Base-by-base conservation (phyloP, 2,329 filamentous ascomycete species). In the Phoma herbarum region DNA sequence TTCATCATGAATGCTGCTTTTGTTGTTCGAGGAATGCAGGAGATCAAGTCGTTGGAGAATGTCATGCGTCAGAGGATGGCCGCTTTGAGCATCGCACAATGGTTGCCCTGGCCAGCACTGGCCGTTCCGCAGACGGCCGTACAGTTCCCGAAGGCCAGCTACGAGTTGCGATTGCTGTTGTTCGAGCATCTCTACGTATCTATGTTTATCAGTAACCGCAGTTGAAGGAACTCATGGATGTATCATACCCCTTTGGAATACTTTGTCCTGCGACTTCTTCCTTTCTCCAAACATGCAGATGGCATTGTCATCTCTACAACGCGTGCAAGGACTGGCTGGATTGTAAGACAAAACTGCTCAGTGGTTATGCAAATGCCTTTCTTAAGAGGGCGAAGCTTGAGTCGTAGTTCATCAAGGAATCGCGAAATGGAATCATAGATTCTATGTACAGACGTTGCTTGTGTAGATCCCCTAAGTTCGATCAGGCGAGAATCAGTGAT, bases 181-280 rank as follows among this genome's bases (percentile, higher is more conserved):
- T 68, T 89, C 86, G 47, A 89, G 82, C 85, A 88, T 87, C 73
- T 89, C 86, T 28, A 88, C 86, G 62, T 87, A 87, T 63, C 85
- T 87, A 39, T 7, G 12, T 44, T 3, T 42, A 61, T 67, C 43
- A 71, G 66, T 22, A 31, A 18, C 9, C 23, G n/a, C 23, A 35
- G 22, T 8, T 23, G 12, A 5, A 14, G 20, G 5, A 44, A n/a
- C 20, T 28, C 35, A 20, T 42, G 22, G 2, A 26, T 2, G 7
- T 16, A 31, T 55, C 66, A 10, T 75, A 88, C 83, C 86, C 86
- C 77, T 88, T 88, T 16, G 86, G 86, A 73, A 88, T 43, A 88
- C 83, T 74, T 88, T 88, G 75, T 88, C 86, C 67, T 88, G 85
- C 9, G 84, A 83, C 79, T 87, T 88, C 74, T 88, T 89, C 54